Evolutionary conservation across 768 basidiomycete genomes (phyloP).

Genomic region (Asterophora parasitica): DNA sequence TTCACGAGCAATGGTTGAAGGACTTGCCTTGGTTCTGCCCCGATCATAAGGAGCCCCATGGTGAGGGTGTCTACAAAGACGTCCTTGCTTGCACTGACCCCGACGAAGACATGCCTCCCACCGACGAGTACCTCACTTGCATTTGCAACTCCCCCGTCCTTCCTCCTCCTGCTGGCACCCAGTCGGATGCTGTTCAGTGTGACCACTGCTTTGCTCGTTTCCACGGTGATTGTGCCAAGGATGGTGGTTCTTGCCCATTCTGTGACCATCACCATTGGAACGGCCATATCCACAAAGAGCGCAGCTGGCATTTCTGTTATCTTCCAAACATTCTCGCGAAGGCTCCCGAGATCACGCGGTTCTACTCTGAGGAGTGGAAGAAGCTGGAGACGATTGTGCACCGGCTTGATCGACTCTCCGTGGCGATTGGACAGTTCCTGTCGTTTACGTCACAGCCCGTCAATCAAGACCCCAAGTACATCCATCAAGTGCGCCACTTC

Average conservation of each 20-base stretch:
- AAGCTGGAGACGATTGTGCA: conserved; percentile 78
- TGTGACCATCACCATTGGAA: conserved; percentile 93
- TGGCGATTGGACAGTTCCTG: conserved; percentile 76
- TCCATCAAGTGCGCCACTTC: conserved; percentile 81
- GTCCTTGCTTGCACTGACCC: conserved; percentile 70
- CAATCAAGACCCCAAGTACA: conserved; percentile 72
- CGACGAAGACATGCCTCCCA: conserved; percentile 75
- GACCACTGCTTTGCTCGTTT: conserved; percentile 87
- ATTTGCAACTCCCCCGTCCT: conserved; percentile 75
- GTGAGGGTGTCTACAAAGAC: conserved; percentile 63
- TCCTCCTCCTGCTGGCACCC: conserved; percentile 68
- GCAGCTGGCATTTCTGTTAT: conserved; percentile 81
- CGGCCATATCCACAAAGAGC: conserved; percentile 75
- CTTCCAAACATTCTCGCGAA: conserved; percentile 63
- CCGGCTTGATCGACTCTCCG: conserved; percentile 69
- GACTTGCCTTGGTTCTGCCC: conserved; percentile 77
- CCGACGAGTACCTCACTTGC: conserved; percentile 80
- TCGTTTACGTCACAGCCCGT: conserved; percentile 62
- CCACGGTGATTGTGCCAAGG: conserved; percentile 79
- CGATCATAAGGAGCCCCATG: conserved; percentile 61
- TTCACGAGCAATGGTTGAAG: conserved; percentile 68
- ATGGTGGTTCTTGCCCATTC: conserved; percentile 89
- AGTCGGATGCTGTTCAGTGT: conserved; percentile 85
- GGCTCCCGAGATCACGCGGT: conserved; percentile 75
- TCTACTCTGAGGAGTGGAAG: conserved; percentile 78